Conservation (phyloP, 768 basidiomycete species). For the Mycena pura region DNA sequence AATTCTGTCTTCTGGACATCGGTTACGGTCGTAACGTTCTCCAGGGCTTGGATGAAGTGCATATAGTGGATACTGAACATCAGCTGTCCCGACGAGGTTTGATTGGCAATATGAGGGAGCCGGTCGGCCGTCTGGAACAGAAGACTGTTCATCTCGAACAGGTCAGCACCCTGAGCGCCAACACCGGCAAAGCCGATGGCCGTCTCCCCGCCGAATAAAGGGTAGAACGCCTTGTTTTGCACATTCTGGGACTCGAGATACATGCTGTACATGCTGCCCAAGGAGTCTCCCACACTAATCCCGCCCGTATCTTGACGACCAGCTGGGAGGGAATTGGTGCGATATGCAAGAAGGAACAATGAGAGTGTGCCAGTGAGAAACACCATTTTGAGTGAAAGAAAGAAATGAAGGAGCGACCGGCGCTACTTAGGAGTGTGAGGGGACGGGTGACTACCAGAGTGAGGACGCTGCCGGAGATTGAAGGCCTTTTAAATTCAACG, state of each 20-base stretch:
- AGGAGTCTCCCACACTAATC: neutral
- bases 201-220: neutral
- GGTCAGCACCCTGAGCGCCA: neutral
- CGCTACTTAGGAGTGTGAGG: too few species aligned
- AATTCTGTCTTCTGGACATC: neutral
- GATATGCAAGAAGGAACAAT: neutral
- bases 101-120: neutral
- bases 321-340: neutral
- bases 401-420: neutral
- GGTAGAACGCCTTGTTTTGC: neutral
- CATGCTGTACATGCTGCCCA: neutral
- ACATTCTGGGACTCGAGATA: slow-evolving; percentile 27
- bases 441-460: neutral
- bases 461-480: too few species aligned
- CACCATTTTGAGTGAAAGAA: neutral
- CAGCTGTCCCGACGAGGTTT: neutral
- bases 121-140: neutral
- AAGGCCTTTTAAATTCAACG: too few species aligned
- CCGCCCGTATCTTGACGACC: neutral
- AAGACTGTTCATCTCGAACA: neutral
- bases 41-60: neutral
- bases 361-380: neutral
- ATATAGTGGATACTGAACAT: neutral
- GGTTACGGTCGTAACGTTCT: neutral
- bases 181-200: neutral